Percentiles rank a stretch among this genome's conserved stretches.
Evolutionary conservation across 1,284 basidiomycete species (phyloP).

Genomic region (Marasmius tenuissimus): DNA sequence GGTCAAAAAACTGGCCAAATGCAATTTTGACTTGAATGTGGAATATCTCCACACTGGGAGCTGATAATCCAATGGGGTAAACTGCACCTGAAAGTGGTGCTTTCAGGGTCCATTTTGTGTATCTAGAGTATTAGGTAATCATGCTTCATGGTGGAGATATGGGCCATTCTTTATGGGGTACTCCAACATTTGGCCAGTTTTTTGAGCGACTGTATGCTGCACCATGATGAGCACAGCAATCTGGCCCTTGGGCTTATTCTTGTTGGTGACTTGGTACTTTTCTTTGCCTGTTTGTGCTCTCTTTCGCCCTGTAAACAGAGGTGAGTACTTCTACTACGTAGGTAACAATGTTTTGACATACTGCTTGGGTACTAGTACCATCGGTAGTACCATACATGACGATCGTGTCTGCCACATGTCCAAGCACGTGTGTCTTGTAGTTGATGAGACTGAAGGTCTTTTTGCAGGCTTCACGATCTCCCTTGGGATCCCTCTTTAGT

Average conservation of each 20-base stretch:
- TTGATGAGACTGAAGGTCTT: conserved; percentile 24
- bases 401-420: conserved; percentile 2
- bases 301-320: conserved; percentile 26
- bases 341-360: conserved; percentile 16
- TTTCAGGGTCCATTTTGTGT: no score
- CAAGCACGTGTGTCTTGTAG: conserved; percentile 20
- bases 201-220: no score
- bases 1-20: no score
- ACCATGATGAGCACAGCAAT: conserved; percentile 17
- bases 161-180: no score
- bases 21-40: no score
- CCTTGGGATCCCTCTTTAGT: no score
- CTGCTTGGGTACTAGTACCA: conserved; percentile 2
- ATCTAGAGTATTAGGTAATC: no score
- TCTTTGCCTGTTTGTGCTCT: conserved; percentile 30
- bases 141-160: no score
- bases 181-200: no score
- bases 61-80: no score
- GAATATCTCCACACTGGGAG: no score
- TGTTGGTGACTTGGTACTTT: conserved; percentile 32
- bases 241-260: conserved; percentile 16
- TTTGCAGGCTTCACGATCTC: neutral
- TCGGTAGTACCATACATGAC: conserved; percentile 12
- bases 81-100: no score
- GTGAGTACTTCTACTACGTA: neutral